phyloP scores from a whole-genome alignment of 140 eudicot genomes.

The Bidens hawaiensis region DNA sequence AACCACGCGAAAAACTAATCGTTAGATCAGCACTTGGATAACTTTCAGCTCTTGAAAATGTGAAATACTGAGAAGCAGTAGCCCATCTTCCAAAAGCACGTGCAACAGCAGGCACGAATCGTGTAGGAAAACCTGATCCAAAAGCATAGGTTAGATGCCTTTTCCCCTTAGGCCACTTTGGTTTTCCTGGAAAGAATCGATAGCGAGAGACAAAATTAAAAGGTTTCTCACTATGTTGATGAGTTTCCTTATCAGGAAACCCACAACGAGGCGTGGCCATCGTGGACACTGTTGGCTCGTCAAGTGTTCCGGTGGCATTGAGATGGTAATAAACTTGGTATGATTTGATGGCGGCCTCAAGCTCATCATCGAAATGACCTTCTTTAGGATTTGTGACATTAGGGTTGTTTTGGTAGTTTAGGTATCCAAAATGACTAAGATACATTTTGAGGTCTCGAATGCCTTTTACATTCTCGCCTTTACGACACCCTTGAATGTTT shows the following conservation, averaged over 20 bases:
- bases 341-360: constrained; percentile 32
- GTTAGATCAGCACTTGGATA: constrained; percentile 27
- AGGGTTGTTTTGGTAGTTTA: constrained; percentile 21
- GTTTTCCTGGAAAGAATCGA: constrained; percentile 19
- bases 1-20: constrained; percentile 26
- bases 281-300: constrained; percentile 24
- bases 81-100: constrained; percentile 35
- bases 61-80: constrained; percentile 14
- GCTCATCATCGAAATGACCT: constrained; percentile 31
- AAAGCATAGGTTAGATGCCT: constrained; percentile 29
- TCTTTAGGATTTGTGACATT: constrained; percentile 11
- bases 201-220: constrained; percentile 30
- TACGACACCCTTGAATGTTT: too few species aligned
- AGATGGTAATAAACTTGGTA: constrained; percentile 43
- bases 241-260: constrained; percentile 23
- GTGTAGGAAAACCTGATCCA: constrained; percentile 14
- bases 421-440: constrained; percentile 35
- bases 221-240: constrained; percentile 2
- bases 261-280: constrained; percentile 47
- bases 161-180: constrained; percentile 25
- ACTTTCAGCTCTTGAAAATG: not conserved
- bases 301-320: constrained; percentile 34
- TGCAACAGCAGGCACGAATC: constrained; percentile 22
- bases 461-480: too few species aligned
- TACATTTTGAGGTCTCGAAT: constrained; percentile 27